Percentiles rank a stretch among this genome's conserved stretches.
Evolutionary conservation across 257 asterid species (phyloP).

Genomic region (Dorcoceras hygrometricum): DNA sequence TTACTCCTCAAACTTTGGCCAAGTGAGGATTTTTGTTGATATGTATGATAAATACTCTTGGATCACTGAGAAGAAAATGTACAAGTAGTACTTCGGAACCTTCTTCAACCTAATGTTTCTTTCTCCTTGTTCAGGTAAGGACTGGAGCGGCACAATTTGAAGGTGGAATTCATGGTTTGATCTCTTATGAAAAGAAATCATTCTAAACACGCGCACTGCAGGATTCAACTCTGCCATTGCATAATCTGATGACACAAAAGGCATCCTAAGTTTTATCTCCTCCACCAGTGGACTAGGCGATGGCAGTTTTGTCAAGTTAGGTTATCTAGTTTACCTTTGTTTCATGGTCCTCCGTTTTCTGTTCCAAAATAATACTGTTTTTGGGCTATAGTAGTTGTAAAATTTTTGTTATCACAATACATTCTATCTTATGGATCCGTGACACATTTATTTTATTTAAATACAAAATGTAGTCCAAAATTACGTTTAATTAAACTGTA

Average conservation of each 20-base stretch:
- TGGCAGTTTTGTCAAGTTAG: neutral
- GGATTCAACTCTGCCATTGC: neutral
- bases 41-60: neutral
- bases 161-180: conserved; percentile 53
- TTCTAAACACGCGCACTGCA: conserved; percentile 17
- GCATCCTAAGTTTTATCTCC: neutral
- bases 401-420: neutral
- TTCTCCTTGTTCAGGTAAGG: conserved; percentile 33
- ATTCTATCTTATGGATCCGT: neutral
- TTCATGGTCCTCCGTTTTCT: neutral
- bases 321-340: neutral
- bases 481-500: too few relatives aligned
- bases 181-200: conserved; percentile 46
- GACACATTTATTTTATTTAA: neutral
- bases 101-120: neutral
- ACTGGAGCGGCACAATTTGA: conserved; percentile 59
- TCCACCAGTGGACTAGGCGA: neutral
- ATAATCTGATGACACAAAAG: neutral
- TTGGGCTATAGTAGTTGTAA: neutral
- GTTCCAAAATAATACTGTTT: neutral
- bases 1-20: neutral
- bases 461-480: neutral
- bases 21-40: neutral
- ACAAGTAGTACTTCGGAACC: neutral
- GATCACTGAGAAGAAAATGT: too few relatives aligned